Conservation (phyloP, 2,329 filamentous ascomycete genomes). For the Aspergillus sp. region DNA sequence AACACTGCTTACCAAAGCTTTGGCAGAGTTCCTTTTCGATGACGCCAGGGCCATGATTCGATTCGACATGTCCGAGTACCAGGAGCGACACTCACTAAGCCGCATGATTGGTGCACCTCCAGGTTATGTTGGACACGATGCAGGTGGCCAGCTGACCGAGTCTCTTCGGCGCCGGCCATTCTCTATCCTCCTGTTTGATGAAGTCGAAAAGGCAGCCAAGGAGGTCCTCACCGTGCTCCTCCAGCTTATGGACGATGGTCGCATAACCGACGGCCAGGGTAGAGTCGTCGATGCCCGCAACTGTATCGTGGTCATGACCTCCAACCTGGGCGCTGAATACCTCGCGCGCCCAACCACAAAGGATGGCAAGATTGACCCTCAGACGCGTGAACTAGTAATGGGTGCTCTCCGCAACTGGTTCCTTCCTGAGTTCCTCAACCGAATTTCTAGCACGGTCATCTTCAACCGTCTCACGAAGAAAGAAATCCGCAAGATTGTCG, state of each 20-base stretch:
- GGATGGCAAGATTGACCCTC: constrained; percentile 81
- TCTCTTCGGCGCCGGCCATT: constrained; percentile 91
- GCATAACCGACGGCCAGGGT: constrained; percentile 97
- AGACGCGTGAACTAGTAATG: constrained; percentile 87
- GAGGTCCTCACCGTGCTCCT: constrained; percentile 94
- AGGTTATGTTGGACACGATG: constrained; percentile 94
- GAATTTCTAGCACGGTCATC: constrained; percentile 93
- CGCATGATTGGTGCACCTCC: constrained; percentile 98
- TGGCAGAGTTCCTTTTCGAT: constrained; percentile 97
- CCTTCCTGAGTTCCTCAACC: constrained; percentile 97
- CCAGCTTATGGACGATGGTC: constrained; percentile 99
- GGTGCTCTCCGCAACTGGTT: constrained; percentile 90
- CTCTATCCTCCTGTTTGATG: constrained; percentile 96
- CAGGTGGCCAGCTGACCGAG: constrained; percentile 94
- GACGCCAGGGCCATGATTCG: constrained; percentile 97
- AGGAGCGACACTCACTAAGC: constrained; percentile 91
- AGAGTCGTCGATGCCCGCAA: constrained; percentile 93
- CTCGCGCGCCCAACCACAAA: constrained; percentile 75
- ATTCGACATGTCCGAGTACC: constrained; percentile 99
- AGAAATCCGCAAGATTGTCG: constrained; percentile 95
- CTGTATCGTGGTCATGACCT: constrained; percentile 99
- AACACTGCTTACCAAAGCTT: constrained; percentile 91
- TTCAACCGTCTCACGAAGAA: constrained; percentile 91
- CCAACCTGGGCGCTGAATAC: constrained; percentile 92
- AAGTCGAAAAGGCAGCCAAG: constrained; percentile 98